These are phyloP conservation scores for Vitis rupestris DNA, from an alignment of 164 flowering plant genomes.

Conservation along the genomic window DNA sequence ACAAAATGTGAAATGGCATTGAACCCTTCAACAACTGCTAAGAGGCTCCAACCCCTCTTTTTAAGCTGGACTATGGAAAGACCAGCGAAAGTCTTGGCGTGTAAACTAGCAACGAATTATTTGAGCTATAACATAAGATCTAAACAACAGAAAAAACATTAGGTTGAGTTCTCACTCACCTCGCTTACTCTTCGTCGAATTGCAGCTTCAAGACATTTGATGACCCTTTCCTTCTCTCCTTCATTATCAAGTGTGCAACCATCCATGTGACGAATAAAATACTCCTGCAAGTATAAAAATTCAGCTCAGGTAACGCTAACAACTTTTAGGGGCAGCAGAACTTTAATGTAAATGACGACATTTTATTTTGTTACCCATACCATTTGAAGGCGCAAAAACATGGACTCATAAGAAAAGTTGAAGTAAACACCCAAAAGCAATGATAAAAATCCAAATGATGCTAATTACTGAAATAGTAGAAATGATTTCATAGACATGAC, in stretches of 20 bases:
- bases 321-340: background rate
- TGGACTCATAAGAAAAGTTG: background rate
- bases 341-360: background rate
- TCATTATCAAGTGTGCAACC: conserved; percentile 64
- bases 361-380: background rate
- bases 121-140: background rate
- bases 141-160: background rate
- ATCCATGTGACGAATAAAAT: conserved; percentile 75
- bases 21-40: no score
- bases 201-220: conserved; percentile 81
- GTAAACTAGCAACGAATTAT: no score
- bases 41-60: no score
- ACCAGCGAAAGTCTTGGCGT: background rate
- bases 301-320: background rate
- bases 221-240: conserved; percentile 67
- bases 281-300: conserved; percentile 46
- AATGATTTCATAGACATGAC: background rate
- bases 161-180: conserved; percentile 32
- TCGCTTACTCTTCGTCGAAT: conserved; percentile 68
- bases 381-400: background rate
- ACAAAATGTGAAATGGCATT: no score
- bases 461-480: background rate
- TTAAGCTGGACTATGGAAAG: no score
- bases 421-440: background rate
- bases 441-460: background rate